Conservation (phyloP, 371 early-diverging fungal genomes). For the Cladochytrium tenue region DNA sequence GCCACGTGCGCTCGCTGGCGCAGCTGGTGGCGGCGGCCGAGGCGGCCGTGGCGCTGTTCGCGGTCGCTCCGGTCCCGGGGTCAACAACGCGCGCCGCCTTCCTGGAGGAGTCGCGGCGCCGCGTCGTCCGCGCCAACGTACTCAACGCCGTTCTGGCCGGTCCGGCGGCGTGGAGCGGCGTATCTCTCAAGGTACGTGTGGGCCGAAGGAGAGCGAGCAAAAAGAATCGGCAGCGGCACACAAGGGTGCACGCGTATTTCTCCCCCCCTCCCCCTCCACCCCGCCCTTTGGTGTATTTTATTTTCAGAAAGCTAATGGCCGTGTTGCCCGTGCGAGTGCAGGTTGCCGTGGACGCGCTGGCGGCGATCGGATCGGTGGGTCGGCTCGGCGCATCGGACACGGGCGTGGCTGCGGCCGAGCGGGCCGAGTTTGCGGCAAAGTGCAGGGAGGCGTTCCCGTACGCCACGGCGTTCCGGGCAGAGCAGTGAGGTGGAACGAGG, state of each 20-base stretch:
- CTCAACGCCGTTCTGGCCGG: conserved; percentile 1
- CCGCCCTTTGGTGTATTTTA: background rate
- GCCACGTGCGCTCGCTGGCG: conserved; percentile 36
- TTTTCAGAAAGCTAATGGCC: background rate
- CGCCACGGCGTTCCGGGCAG: conserved; percentile 12
- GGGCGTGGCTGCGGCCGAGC: conserved; percentile 2
- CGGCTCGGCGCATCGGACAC: conserved; percentile 7
- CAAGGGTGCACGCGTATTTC: background rate
- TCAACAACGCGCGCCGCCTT: conserved; percentile 24
- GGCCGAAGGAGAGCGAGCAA: background rate
- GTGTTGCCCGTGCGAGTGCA: background rate
- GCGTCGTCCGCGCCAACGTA: background rate
- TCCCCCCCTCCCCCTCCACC: background rate
- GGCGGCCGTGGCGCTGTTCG: conserved; percentile 16
- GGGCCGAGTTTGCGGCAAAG: conserved; percentile 11
- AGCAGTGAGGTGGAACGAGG: background rate
- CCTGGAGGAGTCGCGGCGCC: background rate
- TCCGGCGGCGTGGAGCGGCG: conserved; percentile 3
- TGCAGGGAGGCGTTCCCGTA: conserved; percentile 17
- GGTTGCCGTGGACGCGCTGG: conserved; percentile 19
- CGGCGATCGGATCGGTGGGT: conserved; percentile 4
- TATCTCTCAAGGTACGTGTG: background rate
- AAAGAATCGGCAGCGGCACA: too few species aligned
- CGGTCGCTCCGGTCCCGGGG: conserved; percentile 12
- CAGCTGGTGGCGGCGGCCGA: conserved; percentile 48